A percentile compares a stretch with the other conserved stretches of the same genome.
Evolutionary conservation across 176 grass and related monocot genomes (phyloP).

Genomic region (Dendrocalamus sinicus): DNA sequence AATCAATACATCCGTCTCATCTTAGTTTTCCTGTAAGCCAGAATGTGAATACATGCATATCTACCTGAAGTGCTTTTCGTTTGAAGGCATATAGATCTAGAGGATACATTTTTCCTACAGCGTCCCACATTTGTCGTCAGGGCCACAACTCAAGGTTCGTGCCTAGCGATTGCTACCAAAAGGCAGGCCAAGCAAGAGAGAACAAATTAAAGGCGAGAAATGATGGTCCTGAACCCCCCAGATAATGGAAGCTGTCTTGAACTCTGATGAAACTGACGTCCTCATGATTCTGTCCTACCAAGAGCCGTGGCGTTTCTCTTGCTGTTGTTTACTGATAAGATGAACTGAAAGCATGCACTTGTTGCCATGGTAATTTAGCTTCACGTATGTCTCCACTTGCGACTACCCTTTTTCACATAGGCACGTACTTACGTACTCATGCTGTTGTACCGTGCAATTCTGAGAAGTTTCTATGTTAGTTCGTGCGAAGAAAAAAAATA

Average conservation of each 20-base stretch:
- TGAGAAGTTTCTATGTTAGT: background rate
- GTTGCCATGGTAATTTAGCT: background rate
- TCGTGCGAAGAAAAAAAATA: background rate
- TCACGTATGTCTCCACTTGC: background rate
- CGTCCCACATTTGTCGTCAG: slow-evolving; percentile 23
- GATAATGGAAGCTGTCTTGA: slow-evolving; percentile 33
- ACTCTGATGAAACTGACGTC: background rate
- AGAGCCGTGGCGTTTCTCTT: background rate
- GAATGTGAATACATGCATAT: background rate
- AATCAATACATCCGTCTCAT: background rate
- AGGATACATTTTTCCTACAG: background rate
- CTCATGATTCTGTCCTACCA: background rate
- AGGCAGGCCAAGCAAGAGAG: slow-evolving; percentile 10
- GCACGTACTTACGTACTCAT: background rate
- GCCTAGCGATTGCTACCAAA: slow-evolving; percentile 21
- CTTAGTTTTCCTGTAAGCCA: background rate
- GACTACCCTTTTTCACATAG: background rate
- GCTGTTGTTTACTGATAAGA: background rate
- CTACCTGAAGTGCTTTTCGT: background rate
- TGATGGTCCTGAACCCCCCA: slow-evolving; percentile 33
- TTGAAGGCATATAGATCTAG: background rate
- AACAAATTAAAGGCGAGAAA: background rate
- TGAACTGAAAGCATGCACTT: background rate
- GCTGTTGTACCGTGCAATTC: background rate
- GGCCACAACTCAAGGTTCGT: background rate